phyloP scores from a whole-genome alignment of 2,329 filamentous ascomycete species.

The Drechslerella coelobrocha region DNA sequence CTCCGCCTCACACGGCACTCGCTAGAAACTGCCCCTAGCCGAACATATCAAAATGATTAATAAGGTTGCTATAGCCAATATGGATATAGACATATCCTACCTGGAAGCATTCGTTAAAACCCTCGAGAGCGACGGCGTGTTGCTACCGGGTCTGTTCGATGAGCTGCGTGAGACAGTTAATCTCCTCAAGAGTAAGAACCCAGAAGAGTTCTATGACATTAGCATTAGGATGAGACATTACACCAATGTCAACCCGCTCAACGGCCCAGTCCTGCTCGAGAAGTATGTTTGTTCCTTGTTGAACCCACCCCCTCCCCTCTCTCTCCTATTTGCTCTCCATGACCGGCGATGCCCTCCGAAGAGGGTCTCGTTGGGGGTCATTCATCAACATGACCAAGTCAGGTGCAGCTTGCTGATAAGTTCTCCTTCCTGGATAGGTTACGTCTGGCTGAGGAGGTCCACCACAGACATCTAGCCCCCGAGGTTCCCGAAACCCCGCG shows the following conservation, averaged over 20 bases:
- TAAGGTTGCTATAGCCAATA: slow-evolving; percentile 78
- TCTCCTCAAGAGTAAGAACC: slow-evolving; percentile 80
- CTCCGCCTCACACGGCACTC: slow-evolving; percentile 41
- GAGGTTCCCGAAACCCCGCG: slow-evolving; percentile 27
- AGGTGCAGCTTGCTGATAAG: slow-evolving; percentile 30
- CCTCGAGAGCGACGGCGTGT: slow-evolving; percentile 70
- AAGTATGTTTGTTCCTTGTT: slow-evolving; percentile 67
- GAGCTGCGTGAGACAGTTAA: slow-evolving; percentile 92
- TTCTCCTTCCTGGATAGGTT: slow-evolving; percentile 25
- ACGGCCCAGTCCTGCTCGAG: slow-evolving; percentile 86
- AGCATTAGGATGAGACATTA: slow-evolving; percentile 91
- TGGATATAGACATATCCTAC: slow-evolving; percentile 83
- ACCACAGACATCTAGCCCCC: slow-evolving; percentile 32
- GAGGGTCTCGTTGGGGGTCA: not conserved
- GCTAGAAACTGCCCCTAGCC: slow-evolving; percentile 76
- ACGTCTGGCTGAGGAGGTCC: slow-evolving; percentile 32
- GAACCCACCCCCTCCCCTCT: slow-evolving; percentile 4
- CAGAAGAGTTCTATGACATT: slow-evolving; percentile 97
- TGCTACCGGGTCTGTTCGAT: slow-evolving; percentile 85
- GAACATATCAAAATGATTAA: slow-evolving; percentile 84
- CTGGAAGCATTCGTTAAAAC: slow-evolving; percentile 84
- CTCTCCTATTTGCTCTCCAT: slow-evolving; percentile 5
- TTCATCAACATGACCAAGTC: slow-evolving; percentile 28
- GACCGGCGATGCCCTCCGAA: not conserved
- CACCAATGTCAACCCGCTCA: slow-evolving; percentile 86